Percentiles rank a stretch among this genome's conserved stretches.
phyloP scores from a whole-genome alignment of 2,329 filamentous ascomycete genomes.

The Drechslerella dactyloides region DNA sequence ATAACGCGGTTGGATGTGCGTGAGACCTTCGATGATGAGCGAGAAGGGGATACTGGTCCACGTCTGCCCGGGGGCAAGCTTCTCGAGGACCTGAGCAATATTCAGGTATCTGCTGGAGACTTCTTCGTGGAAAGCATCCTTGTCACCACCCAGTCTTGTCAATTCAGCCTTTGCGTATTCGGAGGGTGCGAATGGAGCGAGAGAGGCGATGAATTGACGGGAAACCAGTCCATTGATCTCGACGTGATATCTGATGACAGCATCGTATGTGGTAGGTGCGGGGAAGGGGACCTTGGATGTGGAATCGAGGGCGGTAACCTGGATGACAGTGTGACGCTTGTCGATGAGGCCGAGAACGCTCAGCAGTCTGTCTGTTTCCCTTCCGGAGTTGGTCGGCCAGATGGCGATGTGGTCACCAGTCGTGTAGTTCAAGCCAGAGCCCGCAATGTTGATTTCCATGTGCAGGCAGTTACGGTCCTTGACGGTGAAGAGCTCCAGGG shows the following conservation, averaged over 20 bases:
- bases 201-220: constrained; percentile 86
- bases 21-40: constrained; percentile 87
- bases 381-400: constrained; percentile 94
- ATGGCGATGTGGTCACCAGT: constrained; percentile 97
- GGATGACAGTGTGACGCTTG: constrained; percentile 82
- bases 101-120: constrained; percentile 83
- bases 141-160: constrained; percentile 85
- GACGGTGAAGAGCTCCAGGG: constrained; percentile 85
- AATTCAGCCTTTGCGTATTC: constrained; percentile 86
- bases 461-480: constrained; percentile 95
- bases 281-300: constrained; percentile 98
- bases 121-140: constrained; percentile 91
- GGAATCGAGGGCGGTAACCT: constrained; percentile 87
- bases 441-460: constrained; percentile 89
- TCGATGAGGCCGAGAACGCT: constrained; percentile 74
- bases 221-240: constrained; percentile 95
- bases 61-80: constrained; percentile 72
- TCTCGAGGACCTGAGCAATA: constrained; percentile 81
- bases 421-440: constrained; percentile 88
- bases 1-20: constrained; percentile 95
- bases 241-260: constrained; percentile 91
- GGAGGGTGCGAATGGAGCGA: constrained; percentile 87
- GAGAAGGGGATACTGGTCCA: constrained; percentile 92
- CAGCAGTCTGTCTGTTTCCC: constrained; percentile 89
- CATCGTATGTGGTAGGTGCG: constrained; percentile 93